Percentiles rank a stretch among this genome's conserved stretches.
phyloP scores from a whole-genome alignment of 495 filamentous ascomycete genomes.

The Hypomontagnella monticulosa region DNA sequence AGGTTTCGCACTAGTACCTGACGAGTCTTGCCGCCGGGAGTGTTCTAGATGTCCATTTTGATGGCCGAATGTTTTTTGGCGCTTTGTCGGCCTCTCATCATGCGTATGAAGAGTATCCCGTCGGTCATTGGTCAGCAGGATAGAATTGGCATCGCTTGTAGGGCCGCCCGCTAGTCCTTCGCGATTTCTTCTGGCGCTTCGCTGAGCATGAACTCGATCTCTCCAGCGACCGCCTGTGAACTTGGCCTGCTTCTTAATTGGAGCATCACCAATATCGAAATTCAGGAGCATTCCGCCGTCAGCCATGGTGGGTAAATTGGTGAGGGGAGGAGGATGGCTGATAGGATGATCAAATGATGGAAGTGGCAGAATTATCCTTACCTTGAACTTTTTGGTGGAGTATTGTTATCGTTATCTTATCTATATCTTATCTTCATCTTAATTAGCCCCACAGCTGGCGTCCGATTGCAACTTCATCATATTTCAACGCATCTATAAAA shows the following conservation, averaged over 20 bases:
- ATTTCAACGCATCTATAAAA: too few species aligned
- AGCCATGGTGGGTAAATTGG: slow-evolving; percentile 68
- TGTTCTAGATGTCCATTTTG: slow-evolving; percentile 30
- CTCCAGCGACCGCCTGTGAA: slow-evolving; percentile 93
- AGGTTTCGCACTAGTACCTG: slow-evolving; percentile 39
- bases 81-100: slow-evolving; percentile 51
- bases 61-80: slow-evolving; percentile 49
- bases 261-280: slow-evolving; percentile 76
- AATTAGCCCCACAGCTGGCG: too few species aligned
- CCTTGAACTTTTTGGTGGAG: slow-evolving; percentile 43
- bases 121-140: slow-evolving; percentile 35
- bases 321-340: background rate
- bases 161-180: slow-evolving; percentile 32
- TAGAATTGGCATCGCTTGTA: slow-evolving; percentile 41
- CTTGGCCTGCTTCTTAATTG: slow-evolving; percentile 66
- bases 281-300: slow-evolving; percentile 97
- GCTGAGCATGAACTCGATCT: slow-evolving; percentile 84
- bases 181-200: slow-evolving; percentile 65
- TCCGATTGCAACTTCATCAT: too few species aligned
- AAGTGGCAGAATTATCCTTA: slow-evolving; percentile 2
- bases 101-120: slow-evolving; percentile 37
- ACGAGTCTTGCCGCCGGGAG: slow-evolving; percentile 28
- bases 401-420: slow-evolving; percentile 3
- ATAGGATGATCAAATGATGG: slow-evolving; percentile 12
- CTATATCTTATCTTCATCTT: too few species aligned